A percentile compares a stretch with the other conserved stretches of the same genome.
Conservation (phyloP, 768 basidiomycete species). For the Infundibulicybe gibba region DNA sequence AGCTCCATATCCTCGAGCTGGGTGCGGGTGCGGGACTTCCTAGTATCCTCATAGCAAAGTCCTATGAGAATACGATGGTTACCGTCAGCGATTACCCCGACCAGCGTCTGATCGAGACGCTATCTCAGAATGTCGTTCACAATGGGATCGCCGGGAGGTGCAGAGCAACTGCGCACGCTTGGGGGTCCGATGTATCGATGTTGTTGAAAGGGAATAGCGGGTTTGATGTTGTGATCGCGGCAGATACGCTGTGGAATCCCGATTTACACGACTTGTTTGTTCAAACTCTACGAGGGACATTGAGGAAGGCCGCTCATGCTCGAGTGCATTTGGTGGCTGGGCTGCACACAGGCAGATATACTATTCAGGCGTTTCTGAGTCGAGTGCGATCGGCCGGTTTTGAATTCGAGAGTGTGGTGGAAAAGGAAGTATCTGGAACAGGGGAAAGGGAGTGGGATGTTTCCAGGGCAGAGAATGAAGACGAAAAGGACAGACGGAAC, state of each 20-base stretch:
- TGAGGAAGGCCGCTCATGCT: constrained; percentile 38
- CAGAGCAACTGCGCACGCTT: constrained; percentile 54
- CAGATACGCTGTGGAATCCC: constrained; percentile 79
- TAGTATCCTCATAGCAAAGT: constrained; percentile 60
- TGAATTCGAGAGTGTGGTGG: constrained; percentile 37
- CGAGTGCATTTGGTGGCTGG: constrained; percentile 69
- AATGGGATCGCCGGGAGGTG: constrained; percentile 50
- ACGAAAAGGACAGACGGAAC: constrained; percentile 45
- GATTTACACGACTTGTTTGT: constrained; percentile 54
- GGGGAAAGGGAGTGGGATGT: constrained; percentile 48
- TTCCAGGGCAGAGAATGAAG: constrained; percentile 55
- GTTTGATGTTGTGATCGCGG: constrained; percentile 68
- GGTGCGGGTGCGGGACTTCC: constrained; percentile 77
- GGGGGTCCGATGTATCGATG: constrained; percentile 51
- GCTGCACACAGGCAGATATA: constrained; percentile 73
- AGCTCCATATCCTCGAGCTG: constrained; percentile 55
- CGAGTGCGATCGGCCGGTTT: constrained; percentile 36
- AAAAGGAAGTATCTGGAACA: constrained; percentile 42
- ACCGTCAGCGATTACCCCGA: constrained; percentile 74
- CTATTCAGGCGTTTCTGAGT: constrained; percentile 58
- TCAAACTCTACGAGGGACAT: constrained; percentile 43
- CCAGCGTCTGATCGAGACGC: constrained; percentile 48
- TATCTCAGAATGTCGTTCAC: constrained; percentile 50
- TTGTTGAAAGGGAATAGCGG: constrained; percentile 19
- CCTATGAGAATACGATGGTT: constrained; percentile 35